Percentiles rank a stretch among this genome's conserved stretches.
These are phyloP conservation scores for Dactylellina leptospora DNA, from an alignment of 2,329 filamentous ascomycete species.

Conservation along the genomic window DNA sequence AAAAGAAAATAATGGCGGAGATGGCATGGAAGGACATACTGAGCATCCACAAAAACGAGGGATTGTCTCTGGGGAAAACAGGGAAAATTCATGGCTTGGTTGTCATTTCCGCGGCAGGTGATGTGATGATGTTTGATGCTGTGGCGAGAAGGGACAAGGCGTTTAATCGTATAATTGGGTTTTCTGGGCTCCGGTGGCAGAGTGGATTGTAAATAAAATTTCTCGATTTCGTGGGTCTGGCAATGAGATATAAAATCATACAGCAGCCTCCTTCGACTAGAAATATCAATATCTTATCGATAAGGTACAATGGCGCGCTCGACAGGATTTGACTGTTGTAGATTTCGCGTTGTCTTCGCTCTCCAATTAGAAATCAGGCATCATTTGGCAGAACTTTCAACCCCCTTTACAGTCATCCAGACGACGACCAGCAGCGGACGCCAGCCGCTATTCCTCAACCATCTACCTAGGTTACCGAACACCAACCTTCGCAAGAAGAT, in stretches of 20 bases:
- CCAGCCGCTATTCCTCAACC: no score
- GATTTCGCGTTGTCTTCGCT: slow-evolving; percentile 30
- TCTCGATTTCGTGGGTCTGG: no score
- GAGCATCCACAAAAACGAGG: slow-evolving; percentile 21
- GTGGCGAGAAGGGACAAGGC: slow-evolving; percentile 33
- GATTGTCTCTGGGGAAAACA: slow-evolving; percentile 1
- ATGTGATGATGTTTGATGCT: slow-evolving; percentile 29
- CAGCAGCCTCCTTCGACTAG: no score
- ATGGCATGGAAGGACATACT: slow-evolving; percentile 21
- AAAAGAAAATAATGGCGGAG: slow-evolving; percentile 35
- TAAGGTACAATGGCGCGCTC: no score
- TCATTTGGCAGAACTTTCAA: background rate
- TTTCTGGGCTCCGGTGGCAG: slow-evolving; percentile 36
- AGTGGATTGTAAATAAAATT: background rate
- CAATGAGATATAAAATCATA: no score
- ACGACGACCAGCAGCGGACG: no score
- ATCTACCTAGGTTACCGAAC: no score
- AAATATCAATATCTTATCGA: no score
- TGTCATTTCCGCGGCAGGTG: slow-evolving; percentile 10
- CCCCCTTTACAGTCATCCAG: background rate
- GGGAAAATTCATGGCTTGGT: slow-evolving; percentile 32
- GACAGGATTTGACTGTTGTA: no score
- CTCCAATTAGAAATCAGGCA: slow-evolving; percentile 19
- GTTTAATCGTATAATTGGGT: slow-evolving; percentile 49
- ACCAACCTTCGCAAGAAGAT: no score